Conservation (phyloP, 805 yeast genomes). For the Starmerella tilneyi region DNA sequence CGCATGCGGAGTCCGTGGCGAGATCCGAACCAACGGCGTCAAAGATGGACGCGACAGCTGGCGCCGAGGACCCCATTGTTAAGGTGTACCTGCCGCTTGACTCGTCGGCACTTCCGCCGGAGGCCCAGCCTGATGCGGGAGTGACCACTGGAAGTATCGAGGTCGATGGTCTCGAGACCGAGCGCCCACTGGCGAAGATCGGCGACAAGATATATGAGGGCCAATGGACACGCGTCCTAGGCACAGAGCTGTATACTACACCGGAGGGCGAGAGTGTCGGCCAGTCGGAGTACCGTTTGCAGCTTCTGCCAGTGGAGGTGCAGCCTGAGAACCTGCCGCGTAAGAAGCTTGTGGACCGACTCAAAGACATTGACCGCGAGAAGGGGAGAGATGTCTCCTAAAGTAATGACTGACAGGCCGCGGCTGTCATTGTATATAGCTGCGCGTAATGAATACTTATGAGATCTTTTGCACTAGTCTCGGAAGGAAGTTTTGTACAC, state of each 20-base stretch:
- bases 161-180: constrained; percentile 45
- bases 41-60: background rate
- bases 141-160: constrained; percentile 32
- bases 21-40: background rate
- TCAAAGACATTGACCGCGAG: constrained; percentile 2
- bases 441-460: no score
- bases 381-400: background rate
- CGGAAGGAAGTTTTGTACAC: no score
- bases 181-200: constrained; percentile 47
- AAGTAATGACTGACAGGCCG: background rate
- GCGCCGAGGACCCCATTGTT: constrained; percentile 6
- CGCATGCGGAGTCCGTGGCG: background rate
- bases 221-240: constrained; percentile 64
- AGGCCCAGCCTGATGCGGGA: constrained; percentile 13
- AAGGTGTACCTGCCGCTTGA: constrained; percentile 47
- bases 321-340: constrained; percentile 9
- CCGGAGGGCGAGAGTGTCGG: constrained; percentile 28
- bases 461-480: no score
- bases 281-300: constrained; percentile 25
- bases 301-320: constrained; percentile 22
- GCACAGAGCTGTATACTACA: constrained; percentile 51
- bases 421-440: background rate
- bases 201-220: constrained; percentile 60
- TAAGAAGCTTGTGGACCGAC: constrained; percentile 10
- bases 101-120: constrained; percentile 26